These are phyloP conservation scores for Vigna nakashimae DNA, from an alignment of 306 rosid genomes.

Conservation along the genomic window DNA sequence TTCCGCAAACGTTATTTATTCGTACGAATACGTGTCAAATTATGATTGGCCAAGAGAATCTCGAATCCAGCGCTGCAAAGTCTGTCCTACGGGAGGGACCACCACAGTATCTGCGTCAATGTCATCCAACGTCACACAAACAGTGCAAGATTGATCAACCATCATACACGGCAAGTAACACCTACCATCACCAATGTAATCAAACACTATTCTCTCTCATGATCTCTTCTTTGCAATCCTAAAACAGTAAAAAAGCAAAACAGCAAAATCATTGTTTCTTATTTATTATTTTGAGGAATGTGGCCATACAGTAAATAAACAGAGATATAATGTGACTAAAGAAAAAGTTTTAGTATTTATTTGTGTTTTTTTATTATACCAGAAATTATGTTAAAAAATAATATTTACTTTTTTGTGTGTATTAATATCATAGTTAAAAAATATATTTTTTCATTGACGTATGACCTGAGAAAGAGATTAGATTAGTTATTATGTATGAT, in stretches of 20 bases:
- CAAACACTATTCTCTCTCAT: not conserved
- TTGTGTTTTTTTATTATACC: no score
- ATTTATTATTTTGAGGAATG: not conserved
- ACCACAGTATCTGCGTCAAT: conserved; percentile 59
- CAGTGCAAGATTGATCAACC: conserved; percentile 39
- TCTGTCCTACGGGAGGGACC: conserved; percentile 51
- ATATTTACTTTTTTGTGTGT: no score
- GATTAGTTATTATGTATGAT: no score
- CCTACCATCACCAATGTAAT: not conserved
- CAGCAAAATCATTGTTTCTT: not conserved
- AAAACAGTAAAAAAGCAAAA: not conserved
- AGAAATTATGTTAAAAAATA: no score
- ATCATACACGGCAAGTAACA: conserved; percentile 56
- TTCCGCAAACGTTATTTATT: not conserved
- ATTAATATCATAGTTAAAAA: no score
- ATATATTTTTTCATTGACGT: no score
- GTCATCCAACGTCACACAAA: conserved; percentile 59
- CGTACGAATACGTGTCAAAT: conserved; percentile 26
- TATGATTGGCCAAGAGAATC: conserved; percentile 34
- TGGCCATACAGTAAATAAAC: no score
- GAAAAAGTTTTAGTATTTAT: no score
- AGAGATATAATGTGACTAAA: no score
- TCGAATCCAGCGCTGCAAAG: conserved; percentile 40
- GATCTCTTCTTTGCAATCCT: not conserved
- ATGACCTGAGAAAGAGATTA: no score